Conservation (phyloP, 2,329 filamentous ascomycete genomes). For the Fusarium nematophilum region DNA sequence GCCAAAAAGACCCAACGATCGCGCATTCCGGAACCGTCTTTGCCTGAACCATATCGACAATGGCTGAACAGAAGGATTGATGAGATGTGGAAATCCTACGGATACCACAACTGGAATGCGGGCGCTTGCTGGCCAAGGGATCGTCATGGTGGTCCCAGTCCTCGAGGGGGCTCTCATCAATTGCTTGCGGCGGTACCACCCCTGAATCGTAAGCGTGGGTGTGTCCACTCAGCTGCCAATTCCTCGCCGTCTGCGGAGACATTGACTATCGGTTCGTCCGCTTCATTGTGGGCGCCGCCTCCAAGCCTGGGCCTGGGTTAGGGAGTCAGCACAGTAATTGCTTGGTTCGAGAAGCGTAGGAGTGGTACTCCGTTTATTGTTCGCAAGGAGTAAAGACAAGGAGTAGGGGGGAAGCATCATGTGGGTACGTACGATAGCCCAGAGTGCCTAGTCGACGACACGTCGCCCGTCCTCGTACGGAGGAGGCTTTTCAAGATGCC, state of each 20-base stretch:
- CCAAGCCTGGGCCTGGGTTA: conserved; percentile 18
- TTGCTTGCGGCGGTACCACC: conserved; percentile 26
- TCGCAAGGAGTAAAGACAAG: conserved; percentile 21
- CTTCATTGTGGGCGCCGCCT: conserved; percentile 14
- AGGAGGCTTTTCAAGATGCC: conserved; percentile 18
- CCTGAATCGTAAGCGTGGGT: conserved; percentile 26
- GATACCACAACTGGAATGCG: conserved; percentile 20
- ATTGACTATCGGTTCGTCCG: conserved; percentile 24
- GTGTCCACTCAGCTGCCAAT: conserved; percentile 34
- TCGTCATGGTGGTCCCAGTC: background rate
- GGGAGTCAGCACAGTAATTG: conserved; percentile 20
- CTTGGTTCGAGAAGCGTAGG: conserved; percentile 10
- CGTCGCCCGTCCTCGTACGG: conserved; percentile 23
- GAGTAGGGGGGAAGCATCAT: conserved; percentile 26
- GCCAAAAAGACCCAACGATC: background rate
- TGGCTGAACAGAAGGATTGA: too few relatives aligned
- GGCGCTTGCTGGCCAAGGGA: conserved; percentile 15
- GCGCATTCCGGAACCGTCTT: background rate
- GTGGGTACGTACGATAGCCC: conserved; percentile 27
- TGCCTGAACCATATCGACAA: background rate
- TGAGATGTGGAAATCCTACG: conserved; percentile 15
- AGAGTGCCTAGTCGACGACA: too few relatives aligned
- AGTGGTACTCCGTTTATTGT: conserved; percentile 16
- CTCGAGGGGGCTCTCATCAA: conserved; percentile 7
- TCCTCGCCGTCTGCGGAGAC: conserved; percentile 14